Evolutionary conservation across 257 asterid species (phyloP).

Genomic region (Dorcoceras hygrometricum): DNA sequence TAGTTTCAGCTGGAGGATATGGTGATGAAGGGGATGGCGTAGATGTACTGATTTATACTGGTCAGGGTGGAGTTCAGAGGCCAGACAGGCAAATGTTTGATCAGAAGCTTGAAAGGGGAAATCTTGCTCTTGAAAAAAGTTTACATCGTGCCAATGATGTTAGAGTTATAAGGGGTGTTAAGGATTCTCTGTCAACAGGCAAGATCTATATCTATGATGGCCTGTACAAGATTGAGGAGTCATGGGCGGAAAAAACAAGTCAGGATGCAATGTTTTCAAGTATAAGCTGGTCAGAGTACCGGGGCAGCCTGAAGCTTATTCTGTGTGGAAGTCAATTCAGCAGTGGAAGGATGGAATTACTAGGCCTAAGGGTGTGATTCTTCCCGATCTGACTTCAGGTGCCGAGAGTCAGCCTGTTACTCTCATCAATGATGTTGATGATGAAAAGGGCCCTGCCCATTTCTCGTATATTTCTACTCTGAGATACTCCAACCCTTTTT

Average conservation of each 20-base stretch:
- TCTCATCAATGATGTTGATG: conserved; percentile 83
- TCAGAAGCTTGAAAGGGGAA: conserved; percentile 73
- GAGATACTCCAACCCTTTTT: conserved; percentile 53
- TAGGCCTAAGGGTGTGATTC: conserved; percentile 49
- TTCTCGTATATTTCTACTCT: conserved; percentile 66
- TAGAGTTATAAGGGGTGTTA: conserved; percentile 55
- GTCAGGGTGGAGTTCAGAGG: conserved; percentile 59
- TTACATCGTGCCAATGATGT: conserved; percentile 53
- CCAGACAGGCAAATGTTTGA: conserved; percentile 52
- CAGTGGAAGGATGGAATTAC: conserved; percentile 85
- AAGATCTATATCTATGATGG: conserved; percentile 90
- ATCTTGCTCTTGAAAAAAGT: conserved; percentile 59
- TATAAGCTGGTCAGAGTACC: conserved; percentile 62
- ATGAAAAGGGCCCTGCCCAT: conserved; percentile 84
- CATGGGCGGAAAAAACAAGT: conserved; percentile 44
- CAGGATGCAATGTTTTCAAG: conserved; percentile 47
- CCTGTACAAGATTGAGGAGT: conserved; percentile 46
- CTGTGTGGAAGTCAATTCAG: conserved; percentile 80
- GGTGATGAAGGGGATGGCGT: conserved; percentile 76
- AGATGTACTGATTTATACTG: conserved; percentile 52
- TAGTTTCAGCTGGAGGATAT: conserved; percentile 90
- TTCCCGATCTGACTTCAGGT: conserved; percentile 84
- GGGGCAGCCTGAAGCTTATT: conserved; percentile 84
- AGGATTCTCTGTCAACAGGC: conserved; percentile 37
- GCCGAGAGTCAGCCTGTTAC: conserved; percentile 72